These are phyloP conservation scores for Fusarium redolens DNA, from an alignment of 2,329 filamentous ascomycete species.

Conservation along the genomic window DNA sequence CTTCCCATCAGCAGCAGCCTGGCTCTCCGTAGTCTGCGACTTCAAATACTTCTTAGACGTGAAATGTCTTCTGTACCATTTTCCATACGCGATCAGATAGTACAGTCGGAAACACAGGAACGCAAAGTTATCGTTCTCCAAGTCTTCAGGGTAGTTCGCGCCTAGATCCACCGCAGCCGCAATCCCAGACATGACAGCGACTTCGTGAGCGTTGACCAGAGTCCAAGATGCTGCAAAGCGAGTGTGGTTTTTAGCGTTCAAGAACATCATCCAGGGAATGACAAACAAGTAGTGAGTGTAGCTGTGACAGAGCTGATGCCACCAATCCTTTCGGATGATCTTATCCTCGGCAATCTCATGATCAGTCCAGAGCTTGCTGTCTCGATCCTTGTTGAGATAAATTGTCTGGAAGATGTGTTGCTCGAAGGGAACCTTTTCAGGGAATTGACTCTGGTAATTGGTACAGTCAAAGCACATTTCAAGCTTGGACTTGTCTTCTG, in stretches of 20 bases:
- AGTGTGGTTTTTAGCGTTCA: slow-evolving; percentile 29
- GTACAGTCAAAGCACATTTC: slow-evolving; percentile 36
- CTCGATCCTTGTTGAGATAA: slow-evolving; percentile 59
- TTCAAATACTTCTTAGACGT: slow-evolving; percentile 41
- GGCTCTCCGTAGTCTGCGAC: slow-evolving; percentile 44
- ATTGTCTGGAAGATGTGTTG: slow-evolving; percentile 61
- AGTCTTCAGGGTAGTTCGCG: slow-evolving; percentile 51
- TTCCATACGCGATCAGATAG: slow-evolving; percentile 69
- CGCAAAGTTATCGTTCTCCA: slow-evolving; percentile 71
- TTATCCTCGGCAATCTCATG: slow-evolving; percentile 27
- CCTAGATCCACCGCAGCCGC: slow-evolving; percentile 27
- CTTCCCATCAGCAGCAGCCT: slow-evolving; percentile 57
- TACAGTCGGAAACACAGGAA: slow-evolving; percentile 71
- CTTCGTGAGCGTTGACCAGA: slow-evolving; percentile 17
- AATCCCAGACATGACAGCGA: slow-evolving; percentile 26
- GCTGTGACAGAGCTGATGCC: slow-evolving; percentile 28
- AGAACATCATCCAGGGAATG: slow-evolving; percentile 29
- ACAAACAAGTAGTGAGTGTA: slow-evolving; percentile 30
- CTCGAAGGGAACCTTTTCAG: slow-evolving; percentile 27
- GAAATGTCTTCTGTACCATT: slow-evolving; percentile 64
- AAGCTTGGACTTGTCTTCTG: slow-evolving; percentile 26
- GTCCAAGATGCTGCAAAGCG: slow-evolving; percentile 27
- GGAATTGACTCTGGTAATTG: slow-evolving; percentile 34
- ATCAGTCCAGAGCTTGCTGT: slow-evolving; percentile 26
- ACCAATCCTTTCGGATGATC: slow-evolving; percentile 33